These are phyloP conservation scores for Fusarium nanum DNA, from an alignment of 2,329 filamentous ascomycete species.

Conservation along the genomic window DNA sequence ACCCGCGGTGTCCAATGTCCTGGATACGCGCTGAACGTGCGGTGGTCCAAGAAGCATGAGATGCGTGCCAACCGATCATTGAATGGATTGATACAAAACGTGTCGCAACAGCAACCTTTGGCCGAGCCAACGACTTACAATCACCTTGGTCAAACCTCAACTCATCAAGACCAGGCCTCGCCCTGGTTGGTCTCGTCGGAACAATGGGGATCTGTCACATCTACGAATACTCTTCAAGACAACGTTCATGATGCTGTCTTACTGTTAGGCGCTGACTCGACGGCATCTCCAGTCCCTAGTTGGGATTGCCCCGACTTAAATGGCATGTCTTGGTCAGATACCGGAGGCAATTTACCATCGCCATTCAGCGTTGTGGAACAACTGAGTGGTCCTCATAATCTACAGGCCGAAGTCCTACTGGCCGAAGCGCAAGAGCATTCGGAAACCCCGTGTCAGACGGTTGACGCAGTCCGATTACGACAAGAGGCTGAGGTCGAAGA, in stretches of 20 bases:
- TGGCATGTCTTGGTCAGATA: background rate
- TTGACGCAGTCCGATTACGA: no score
- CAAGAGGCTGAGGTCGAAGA: background rate
- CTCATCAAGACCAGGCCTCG: background rate
- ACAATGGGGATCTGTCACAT: background rate
- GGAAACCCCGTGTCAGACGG: no score
- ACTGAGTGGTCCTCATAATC: fast-evolving
- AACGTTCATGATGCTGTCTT: no score
- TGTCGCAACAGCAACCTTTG: background rate
- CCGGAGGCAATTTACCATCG: background rate
- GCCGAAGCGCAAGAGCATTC: no score
- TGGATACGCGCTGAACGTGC: slow-evolving; percentile 3
- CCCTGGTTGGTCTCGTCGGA: background rate
- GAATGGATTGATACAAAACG: background rate
- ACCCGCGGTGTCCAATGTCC: background rate
- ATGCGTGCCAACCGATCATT: background rate
- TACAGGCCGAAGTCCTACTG: background rate
- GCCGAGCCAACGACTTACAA: no score
- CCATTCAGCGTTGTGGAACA: background rate
- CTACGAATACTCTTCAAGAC: no score
- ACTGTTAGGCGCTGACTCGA: no score
- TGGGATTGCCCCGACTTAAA: background rate
- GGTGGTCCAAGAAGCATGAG: slow-evolving; percentile 12
- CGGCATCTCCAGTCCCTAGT: background rate
- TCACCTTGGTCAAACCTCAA: no score